Conservation (phyloP, 768 basidiomycete genomes). For the Collybia sordida region DNA sequence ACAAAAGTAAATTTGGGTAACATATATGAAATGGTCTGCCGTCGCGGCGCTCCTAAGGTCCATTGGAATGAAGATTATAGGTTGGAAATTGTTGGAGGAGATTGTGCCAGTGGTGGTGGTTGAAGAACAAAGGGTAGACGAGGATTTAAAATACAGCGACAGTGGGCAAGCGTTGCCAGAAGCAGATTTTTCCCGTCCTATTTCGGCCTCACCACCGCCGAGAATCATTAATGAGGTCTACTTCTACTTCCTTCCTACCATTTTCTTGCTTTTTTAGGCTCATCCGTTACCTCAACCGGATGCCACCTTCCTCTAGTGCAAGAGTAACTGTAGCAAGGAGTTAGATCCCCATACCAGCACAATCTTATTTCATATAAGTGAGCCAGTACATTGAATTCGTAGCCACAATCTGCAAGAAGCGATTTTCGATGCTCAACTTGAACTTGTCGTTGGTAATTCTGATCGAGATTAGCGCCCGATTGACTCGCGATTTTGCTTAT, state of each 20-base stretch:
- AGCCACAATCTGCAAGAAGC: not conserved
- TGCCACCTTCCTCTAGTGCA: not conserved
- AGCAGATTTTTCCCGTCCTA: slow-evolving; percentile 31
- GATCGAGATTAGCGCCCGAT: slow-evolving; percentile 17
- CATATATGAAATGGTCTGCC: slow-evolving; percentile 76
- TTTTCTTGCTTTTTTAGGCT: slow-evolving; percentile 11
- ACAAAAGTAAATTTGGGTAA: slow-evolving; percentile 83
- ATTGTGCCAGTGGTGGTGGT: slow-evolving; percentile 29
- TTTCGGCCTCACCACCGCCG: slow-evolving; percentile 21
- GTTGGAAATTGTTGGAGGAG: slow-evolving; percentile 7
- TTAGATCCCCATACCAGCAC: too few relatives aligned
- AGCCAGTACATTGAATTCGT: not conserved
- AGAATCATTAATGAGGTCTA: slow-evolving; percentile 16
- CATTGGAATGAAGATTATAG: slow-evolving; percentile 22
- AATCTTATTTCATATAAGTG: too few relatives aligned
- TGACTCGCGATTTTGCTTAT: slow-evolving; percentile 6
- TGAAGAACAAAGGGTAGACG: slow-evolving; percentile 35
- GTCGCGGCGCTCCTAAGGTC: slow-evolving; percentile 38
- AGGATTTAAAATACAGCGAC: slow-evolving; percentile 26
- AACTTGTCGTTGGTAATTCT: not conserved
- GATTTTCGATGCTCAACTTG: not conserved
- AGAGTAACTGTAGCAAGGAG: too few relatives aligned
- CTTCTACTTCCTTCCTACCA: slow-evolving; percentile 13
- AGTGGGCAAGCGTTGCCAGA: slow-evolving; percentile 49
- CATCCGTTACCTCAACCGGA: slow-evolving; percentile 9